A percentile compares a stretch with the other conserved stretches of the same genome.
These are phyloP conservation scores for Xylariaceae sp. DNA, from an alignment of 2,329 filamentous ascomycete species.

Conservation along the genomic window DNA sequence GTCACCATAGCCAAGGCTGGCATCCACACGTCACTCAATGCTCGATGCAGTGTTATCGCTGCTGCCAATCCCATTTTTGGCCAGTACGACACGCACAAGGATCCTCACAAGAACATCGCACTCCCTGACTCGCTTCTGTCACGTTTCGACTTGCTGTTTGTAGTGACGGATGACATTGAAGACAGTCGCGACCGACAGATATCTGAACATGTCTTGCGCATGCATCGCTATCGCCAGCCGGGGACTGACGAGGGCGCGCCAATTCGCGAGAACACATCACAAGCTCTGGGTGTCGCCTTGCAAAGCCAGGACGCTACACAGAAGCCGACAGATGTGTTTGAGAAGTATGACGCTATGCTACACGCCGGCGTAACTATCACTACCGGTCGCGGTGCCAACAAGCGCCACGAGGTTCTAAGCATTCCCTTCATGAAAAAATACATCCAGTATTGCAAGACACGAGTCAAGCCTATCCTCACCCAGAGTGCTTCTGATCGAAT, in stretches of 20 bases:
- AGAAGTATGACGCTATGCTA: conserved; percentile 95
- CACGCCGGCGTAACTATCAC: conserved; percentile 85
- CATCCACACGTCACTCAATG: conserved; percentile 96
- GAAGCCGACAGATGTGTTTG: conserved; percentile 81
- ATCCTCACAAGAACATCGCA: conserved; percentile 97
- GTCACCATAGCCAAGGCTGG: conserved; percentile 98
- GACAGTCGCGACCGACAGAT: conserved; percentile 86
- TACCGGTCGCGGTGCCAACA: conserved; percentile 68
- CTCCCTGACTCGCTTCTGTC: conserved; percentile 93
- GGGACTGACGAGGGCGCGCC: conserved; percentile 93
- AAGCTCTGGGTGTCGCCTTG: conserved; percentile 83
- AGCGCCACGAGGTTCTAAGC: conserved; percentile 83
- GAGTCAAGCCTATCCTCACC: conserved; percentile 85
- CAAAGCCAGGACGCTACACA: conserved; percentile 73
- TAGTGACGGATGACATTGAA: conserved; percentile 97
- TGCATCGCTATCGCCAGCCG: conserved; percentile 92
- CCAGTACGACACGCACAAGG: conserved; percentile 97
- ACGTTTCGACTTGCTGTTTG: conserved; percentile 96
- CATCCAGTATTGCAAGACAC: conserved; percentile 93
- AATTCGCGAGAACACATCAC: conserved; percentile 80
- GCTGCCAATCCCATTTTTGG: conserved; percentile 97
- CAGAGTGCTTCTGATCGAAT: conserved; percentile 92
- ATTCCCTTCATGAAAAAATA: conserved; percentile 99
- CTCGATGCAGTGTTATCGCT: conserved; percentile 92
- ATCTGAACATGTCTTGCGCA: conserved; percentile 93